phyloP scores from a whole-genome alignment of 2,329 filamentous ascomycete genomes.

The Coniochaeta sp. region DNA sequence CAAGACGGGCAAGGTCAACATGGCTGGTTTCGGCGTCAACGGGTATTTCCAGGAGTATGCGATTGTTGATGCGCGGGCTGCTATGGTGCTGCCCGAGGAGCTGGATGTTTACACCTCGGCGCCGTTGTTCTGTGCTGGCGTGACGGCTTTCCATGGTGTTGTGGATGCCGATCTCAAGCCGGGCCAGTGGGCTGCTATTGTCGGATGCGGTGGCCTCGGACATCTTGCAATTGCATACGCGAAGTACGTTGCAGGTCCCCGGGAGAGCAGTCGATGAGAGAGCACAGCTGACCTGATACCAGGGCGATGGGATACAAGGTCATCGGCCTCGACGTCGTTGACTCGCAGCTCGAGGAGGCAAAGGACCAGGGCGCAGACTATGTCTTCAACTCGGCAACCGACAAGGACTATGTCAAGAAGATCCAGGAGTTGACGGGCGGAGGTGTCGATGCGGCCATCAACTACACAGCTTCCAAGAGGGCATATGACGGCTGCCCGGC shows the following conservation, averaged over 20 bases:
- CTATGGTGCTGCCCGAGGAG: slow-evolving; percentile 16
- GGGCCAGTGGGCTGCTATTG: slow-evolving; percentile 17
- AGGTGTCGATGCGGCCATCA: slow-evolving; percentile 7
- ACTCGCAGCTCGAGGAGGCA: slow-evolving; percentile 11
- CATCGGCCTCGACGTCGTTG: slow-evolving; percentile 16
- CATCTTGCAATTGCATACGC: slow-evolving; percentile 11
- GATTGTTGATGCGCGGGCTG: slow-evolving; percentile 16
- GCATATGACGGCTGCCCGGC: slow-evolving; percentile 6
- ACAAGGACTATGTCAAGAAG: slow-evolving; percentile 7
- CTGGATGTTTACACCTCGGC: slow-evolving; percentile 15
- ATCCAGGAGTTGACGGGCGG: slow-evolving; percentile 2
- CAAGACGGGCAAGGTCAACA: slow-evolving; percentile 13
- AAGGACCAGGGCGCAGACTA: slow-evolving; percentile 12
- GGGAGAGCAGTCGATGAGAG: not conserved
- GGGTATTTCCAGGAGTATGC: slow-evolving; percentile 21
- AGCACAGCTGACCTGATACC: slow-evolving; percentile 10
- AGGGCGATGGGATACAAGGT: slow-evolving; percentile 17
- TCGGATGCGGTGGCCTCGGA: slow-evolving; percentile 20
- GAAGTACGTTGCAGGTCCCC: not conserved
- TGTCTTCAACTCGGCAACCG: slow-evolving; percentile 14
- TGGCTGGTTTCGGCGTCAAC: slow-evolving; percentile 17
- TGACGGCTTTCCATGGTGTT: slow-evolving; percentile 17
- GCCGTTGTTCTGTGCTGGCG: slow-evolving; percentile 21
- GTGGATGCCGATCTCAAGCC: slow-evolving; percentile 8
- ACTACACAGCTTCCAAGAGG: slow-evolving; percentile 6